phyloP scores from a whole-genome alignment of 2,329 filamentous ascomycete species.

The Neofusicoccum cordaticola region DNA sequence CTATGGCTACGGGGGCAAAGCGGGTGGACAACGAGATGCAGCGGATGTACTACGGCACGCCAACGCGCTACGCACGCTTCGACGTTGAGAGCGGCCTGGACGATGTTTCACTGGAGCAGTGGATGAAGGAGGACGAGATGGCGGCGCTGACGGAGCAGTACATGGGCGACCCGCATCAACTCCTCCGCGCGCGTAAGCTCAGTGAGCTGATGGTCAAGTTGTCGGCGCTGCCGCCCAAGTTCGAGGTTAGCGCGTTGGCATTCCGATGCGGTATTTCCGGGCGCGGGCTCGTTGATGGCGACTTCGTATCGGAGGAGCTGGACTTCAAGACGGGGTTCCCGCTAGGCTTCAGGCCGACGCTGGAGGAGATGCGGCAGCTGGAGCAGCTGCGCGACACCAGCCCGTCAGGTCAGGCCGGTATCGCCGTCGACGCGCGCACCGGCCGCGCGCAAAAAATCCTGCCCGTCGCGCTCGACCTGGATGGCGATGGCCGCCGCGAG shows the following conservation, averaged over 20 bases:
- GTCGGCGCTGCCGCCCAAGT: conserved; percentile 33
- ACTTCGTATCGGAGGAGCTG: conserved; percentile 33
- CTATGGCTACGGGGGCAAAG: conserved; percentile 38
- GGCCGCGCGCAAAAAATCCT: conserved; percentile 31
- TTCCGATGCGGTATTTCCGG: conserved; percentile 35
- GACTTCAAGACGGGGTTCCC: conserved; percentile 39
- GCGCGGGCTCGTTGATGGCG: conserved; percentile 28
- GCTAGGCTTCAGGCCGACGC: conserved; percentile 23
- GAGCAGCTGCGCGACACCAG: conserved; percentile 25
- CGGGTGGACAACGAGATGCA: conserved; percentile 42
- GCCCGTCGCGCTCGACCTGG: conserved; percentile 35
- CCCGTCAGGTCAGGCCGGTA: conserved; percentile 32
- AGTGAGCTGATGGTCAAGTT: conserved; percentile 37
- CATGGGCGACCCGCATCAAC: conserved; percentile 36
- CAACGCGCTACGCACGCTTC: conserved; percentile 39
- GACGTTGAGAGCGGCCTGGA: conserved; percentile 40
- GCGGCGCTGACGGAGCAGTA: conserved; percentile 38
- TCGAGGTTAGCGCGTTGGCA: conserved; percentile 31
- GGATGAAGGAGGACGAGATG: conserved; percentile 43
- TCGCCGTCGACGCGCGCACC: conserved; percentile 25
- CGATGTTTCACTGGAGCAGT: conserved; percentile 38
- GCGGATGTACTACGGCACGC: conserved; percentile 37
- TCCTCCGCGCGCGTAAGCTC: conserved; percentile 29
- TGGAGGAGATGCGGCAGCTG: conserved; percentile 27
- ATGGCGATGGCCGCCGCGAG: conserved; percentile 33